Evolutionary conservation across 2,329 filamentous ascomycete genomes (phyloP).

Genomic region (Aspergillus viridinutans): DNA sequence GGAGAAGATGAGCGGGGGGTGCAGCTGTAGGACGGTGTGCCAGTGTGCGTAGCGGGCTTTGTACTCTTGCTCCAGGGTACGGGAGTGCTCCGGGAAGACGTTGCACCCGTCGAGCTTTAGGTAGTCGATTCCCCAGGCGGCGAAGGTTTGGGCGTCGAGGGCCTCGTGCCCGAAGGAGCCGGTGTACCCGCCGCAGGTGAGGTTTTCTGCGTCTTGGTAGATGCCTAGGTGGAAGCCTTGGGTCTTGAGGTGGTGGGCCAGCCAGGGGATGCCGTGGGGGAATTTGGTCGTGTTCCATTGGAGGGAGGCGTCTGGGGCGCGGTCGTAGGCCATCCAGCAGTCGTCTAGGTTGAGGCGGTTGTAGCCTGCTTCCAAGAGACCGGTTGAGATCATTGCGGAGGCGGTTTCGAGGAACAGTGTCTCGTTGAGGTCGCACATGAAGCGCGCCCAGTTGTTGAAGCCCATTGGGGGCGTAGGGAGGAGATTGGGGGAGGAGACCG

Average conservation of each 20-base stretch:
- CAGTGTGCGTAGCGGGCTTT: constrained; percentile 38
- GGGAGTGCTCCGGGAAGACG: constrained; percentile 21
- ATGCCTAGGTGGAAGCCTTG: constrained; percentile 45
- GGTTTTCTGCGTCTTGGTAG: constrained; percentile 44
- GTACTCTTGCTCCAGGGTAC: constrained; percentile 23
- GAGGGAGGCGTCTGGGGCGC: constrained; percentile 36
- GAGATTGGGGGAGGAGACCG: constrained; percentile 17
- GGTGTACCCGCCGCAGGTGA: constrained; percentile 44
- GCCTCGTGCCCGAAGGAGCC: constrained; percentile 41
- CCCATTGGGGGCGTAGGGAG: constrained; percentile 47
- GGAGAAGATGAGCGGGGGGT: constrained; percentile 41
- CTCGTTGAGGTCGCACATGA: constrained; percentile 47
- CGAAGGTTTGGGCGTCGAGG: constrained; percentile 39
- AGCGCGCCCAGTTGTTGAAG: constrained; percentile 51
- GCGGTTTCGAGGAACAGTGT: constrained; percentile 47
- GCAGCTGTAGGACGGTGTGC: constrained; percentile 39
- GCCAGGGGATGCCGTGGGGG: constrained; percentile 42
- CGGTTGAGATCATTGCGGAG: constrained; percentile 41
- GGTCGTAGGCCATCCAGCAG: constrained; percentile 40
- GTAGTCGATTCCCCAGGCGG: constrained; percentile 41
- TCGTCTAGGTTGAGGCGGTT: constrained; percentile 45
- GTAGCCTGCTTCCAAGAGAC: constrained; percentile 39
- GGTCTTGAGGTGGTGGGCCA: constrained; percentile 36
- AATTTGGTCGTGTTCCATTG: constrained; percentile 42
- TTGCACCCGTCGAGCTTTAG: constrained; percentile 50